Conservation (phyloP, 305 asterid species). For the Rubia balearica region DNA sequence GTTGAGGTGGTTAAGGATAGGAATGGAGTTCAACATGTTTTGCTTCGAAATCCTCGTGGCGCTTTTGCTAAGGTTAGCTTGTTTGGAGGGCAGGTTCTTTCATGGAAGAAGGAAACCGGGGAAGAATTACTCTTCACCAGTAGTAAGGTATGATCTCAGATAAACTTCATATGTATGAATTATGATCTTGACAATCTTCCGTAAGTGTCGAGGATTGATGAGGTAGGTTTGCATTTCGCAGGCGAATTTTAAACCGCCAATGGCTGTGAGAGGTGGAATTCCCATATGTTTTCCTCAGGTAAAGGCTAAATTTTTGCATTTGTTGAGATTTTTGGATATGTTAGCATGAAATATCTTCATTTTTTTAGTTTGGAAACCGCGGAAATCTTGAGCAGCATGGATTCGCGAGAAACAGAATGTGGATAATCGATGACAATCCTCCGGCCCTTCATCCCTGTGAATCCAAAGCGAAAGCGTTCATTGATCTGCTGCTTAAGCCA, state of each 20-base stretch:
- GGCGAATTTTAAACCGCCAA: conserved; percentile 76
- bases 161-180: neutral
- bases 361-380: conserved; percentile 45
- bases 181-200: neutral
- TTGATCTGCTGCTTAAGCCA: conserved; percentile 46
- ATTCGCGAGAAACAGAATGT: conserved; percentile 65
- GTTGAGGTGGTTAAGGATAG: conserved; percentile 52
- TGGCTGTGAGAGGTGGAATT: conserved; percentile 81
- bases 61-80: conserved; percentile 74
- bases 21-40: conserved; percentile 46
- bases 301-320: conserved; percentile 1
- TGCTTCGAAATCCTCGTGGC: conserved; percentile 62
- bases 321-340: neutral
- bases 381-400: conserved; percentile 78
- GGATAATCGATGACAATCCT: conserved; percentile 71
- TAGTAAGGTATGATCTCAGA: conserved; percentile 39
- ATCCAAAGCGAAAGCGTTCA: conserved; percentile 55
- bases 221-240: conserved; percentile 16
- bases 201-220: conserved; percentile 2
- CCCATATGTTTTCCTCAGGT: conserved; percentile 80
- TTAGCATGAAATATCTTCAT: neutral
- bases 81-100: conserved; percentile 87
- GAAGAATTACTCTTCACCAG: conserved; percentile 69
- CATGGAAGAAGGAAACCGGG: conserved; percentile 62
- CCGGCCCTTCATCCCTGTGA: conserved; percentile 53